Evolutionary conservation across 1,139 yeast species (phyloP), one percentile per base, ranked within the genome.

Genomic region (Hansenula sp.): DNA sequence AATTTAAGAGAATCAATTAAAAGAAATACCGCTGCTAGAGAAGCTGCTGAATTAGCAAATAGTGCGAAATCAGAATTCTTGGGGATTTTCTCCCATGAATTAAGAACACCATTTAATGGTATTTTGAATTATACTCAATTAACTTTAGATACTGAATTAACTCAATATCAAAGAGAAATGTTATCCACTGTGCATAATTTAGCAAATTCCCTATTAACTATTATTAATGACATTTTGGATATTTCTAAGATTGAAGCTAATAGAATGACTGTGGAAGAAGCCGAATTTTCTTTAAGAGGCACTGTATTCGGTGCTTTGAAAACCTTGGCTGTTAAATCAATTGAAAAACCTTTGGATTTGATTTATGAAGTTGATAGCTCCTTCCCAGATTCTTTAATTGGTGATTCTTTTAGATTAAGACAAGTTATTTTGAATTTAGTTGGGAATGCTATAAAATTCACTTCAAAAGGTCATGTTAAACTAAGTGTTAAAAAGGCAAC

Each of bases 221-320:
- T 88, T 55, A 88, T 88, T 58, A 96, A 88, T 62, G 96, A 88
- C 63, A 88, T 88, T 57, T 74, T 88, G 57, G 96, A 88, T 79
- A 88, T 88, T 57, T 87, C 96, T 45, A 88, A 88, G 74, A 87
- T 88, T 67, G 96, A 88, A 67, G 96, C 96, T 30, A 88, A 88
- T 64, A 74, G 96, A 64, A 88, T 88, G 96, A 87, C 96, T 0
- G 88, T 88, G 47, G 96, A 88, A 61, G 89, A 86, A 62, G 87
- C 88, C 51, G 95, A 90, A 49, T 88, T 88, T 60, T 84, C 94
- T 13, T 70, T 88, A 41, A 74, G 96, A 60, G 93, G 93, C 5
- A 87, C 95, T 0, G 93, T 87, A 2, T 87, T 88, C 63, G 96
- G 95, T 30, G 96, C 96, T 1, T 74, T 88, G 61, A 88, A 88